phyloP scores from a whole-genome alignment of 768 basidiomycete genomes.

The Galerina sulciceps region DNA sequence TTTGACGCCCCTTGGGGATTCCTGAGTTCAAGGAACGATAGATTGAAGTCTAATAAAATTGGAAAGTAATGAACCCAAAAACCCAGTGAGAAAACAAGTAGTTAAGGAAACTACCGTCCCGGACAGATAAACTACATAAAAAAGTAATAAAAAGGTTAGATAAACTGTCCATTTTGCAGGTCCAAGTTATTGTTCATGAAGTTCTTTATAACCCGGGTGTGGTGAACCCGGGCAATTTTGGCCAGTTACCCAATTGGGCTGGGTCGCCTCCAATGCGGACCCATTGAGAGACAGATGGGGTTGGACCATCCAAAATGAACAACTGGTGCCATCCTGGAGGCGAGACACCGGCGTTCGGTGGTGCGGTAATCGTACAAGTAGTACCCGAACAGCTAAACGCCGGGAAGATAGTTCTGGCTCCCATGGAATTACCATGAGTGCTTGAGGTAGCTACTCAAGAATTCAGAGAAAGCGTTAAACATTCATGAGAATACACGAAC shows the following conservation, averaged over 20 bases:
- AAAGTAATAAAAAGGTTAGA: too few species aligned
- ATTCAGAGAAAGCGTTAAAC: constrained; percentile 4
- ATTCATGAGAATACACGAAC: constrained; percentile 36
- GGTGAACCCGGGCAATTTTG: constrained; percentile 67
- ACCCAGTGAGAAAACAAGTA: too few species aligned
- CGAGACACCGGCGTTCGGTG: constrained; percentile 67
- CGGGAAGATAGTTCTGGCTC: constrained; percentile 73
- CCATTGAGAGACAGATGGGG: constrained; percentile 76
- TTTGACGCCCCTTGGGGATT: too few species aligned
- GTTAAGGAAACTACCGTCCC: too few species aligned
- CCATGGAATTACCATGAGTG: constrained; percentile 81
- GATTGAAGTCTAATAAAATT: too few species aligned
- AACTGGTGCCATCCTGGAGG: constrained; percentile 82
- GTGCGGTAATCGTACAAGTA: constrained; percentile 78
- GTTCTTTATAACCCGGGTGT: constrained; percentile 55
- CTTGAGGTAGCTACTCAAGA: constrained; percentile 63
- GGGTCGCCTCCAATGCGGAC: constrained; percentile 87
- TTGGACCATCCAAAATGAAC: constrained; percentile 78
- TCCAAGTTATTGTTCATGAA: too few species aligned
- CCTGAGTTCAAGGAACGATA: too few species aligned
- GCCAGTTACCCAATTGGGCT: constrained; percentile 72
- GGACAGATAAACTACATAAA: too few species aligned
- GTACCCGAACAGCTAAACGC: constrained; percentile 70
- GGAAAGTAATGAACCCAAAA: too few species aligned
- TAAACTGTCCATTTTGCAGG: too few species aligned